A percentile compares a stretch with the other conserved stretches of the same genome.
Evolutionary conservation across 306 rosid genomes (phyloP).

Genomic region (Neltuma alba): DNA sequence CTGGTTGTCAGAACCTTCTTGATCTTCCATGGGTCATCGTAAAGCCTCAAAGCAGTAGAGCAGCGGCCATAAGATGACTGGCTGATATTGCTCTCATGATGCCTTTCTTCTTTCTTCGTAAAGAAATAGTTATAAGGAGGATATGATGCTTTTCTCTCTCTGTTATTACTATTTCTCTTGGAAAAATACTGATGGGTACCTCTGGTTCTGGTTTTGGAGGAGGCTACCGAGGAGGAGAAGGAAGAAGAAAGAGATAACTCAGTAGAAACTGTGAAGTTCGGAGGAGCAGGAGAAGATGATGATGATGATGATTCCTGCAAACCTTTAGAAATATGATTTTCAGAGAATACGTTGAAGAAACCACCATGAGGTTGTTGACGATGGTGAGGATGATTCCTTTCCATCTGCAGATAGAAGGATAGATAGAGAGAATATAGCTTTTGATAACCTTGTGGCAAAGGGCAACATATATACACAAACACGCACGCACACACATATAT

Average conservation of each 20-base stretch:
- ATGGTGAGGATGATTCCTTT: neutral
- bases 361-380: neutral
- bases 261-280: neutral
- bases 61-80: neutral
- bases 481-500: too few species aligned
- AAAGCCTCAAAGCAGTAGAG: constrained; percentile 21
- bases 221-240: too few species aligned
- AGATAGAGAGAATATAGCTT: neutral
- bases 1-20: constrained; percentile 27
- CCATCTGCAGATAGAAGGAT: neutral
- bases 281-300: neutral
- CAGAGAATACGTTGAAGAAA: neutral
- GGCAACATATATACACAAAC: neutral
- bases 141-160: neutral
- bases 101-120: too few species aligned
- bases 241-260: constrained; percentile 6
- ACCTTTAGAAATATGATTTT: neutral
- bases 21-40: constrained; percentile 36
- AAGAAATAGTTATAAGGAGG: neutral
- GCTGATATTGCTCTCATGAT: neutral
- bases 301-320: neutral
- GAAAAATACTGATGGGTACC: neutral
- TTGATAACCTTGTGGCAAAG: neutral
- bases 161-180: neutral
- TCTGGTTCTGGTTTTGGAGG: neutral